phyloP scores from a whole-genome alignment of 2,329 filamentous ascomycete genomes.

The Aspergillus novoparasiticus region DNA sequence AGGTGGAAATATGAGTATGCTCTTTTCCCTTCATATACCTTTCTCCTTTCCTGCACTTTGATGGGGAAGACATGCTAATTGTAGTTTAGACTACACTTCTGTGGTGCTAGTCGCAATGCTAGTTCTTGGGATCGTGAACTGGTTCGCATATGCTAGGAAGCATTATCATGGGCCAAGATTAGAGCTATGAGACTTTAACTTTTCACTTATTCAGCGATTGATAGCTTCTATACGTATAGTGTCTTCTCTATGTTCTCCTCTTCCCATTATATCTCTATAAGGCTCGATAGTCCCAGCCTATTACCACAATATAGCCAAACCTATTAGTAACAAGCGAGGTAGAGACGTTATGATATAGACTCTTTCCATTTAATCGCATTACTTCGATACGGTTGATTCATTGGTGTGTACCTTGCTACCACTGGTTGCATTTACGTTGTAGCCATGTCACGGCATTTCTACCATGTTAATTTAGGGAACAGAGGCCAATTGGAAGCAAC shows the following conservation, averaged over 20 bases:
- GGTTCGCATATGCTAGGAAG: conserved; percentile 22
- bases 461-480: no score
- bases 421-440: no score
- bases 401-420: not conserved
- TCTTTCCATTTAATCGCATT: not conserved
- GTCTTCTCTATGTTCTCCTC: not conserved
- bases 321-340: not conserved
- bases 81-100: conserved; percentile 21
- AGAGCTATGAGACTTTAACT: conserved; percentile 10
- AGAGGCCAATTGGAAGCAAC: no score
- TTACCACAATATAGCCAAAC: not conserved
- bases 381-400: not conserved
- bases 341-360: not conserved
- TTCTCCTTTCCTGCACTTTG: not conserved
- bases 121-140: conserved; percentile 22
- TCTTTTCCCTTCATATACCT: not conserved
- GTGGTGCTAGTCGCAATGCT: conserved; percentile 23
- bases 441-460: no score
- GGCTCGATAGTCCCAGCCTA: not conserved
- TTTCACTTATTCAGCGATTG: not conserved
- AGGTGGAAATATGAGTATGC: conserved; percentile 28
- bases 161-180: conserved; percentile 26
- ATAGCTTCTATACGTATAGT: no score
- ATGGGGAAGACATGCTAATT: not conserved
- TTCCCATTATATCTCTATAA: not conserved